Evolutionary conservation across 148 eudicot genomes (phyloP), one percentile per base, ranked within the genome.

Genomic region (Tetragonia tetragonoides): DNA sequence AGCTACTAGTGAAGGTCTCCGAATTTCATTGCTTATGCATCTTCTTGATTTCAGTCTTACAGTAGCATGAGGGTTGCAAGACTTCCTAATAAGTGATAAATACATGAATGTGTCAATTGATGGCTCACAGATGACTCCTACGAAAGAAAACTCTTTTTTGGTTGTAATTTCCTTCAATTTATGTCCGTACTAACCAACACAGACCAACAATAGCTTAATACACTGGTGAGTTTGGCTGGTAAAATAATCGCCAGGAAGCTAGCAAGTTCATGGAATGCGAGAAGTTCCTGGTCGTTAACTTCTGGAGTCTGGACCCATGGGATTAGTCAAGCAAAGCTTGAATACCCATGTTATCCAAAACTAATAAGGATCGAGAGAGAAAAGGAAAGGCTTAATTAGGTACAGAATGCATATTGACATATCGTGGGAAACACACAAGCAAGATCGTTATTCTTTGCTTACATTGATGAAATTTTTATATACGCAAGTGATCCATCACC

Each of bases 1-100:
- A 87, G 92, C 68, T 61, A 38, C 42, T 38, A 34, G 23, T 73
- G n/a, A 66, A 73, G 24, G 61, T 61, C 78, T 69, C 34, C 54
- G 24, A 24, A 38, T 75, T 39, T 49, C 17, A 38, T 72, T 63
- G 79, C 61, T 63, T 54, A 6, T 69, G 34, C 21, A 24, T 75
- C 54, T 51, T 75, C 54, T 7, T 62, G 18, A 53, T 61, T 61
- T 21, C 42, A 70, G 66, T 76, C 4, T 39, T 63, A 56, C 49
- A 15, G 49, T 56, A 7, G 15, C 9, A 57, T 34, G 21, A 49
- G 70, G 51, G 23, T 21, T 8, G 10, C 3, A 60, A 38, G 28
- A 16, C 28, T 38, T 72, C 34, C 15, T 7, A 7, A 51, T 34
- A 21, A 49, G 16, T 72, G 7, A 54, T 41, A 42, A 40, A 57